Conservation (phyloP, 352 stramenopile genomes). For the Globisporangium paroecandrum region DNA sequence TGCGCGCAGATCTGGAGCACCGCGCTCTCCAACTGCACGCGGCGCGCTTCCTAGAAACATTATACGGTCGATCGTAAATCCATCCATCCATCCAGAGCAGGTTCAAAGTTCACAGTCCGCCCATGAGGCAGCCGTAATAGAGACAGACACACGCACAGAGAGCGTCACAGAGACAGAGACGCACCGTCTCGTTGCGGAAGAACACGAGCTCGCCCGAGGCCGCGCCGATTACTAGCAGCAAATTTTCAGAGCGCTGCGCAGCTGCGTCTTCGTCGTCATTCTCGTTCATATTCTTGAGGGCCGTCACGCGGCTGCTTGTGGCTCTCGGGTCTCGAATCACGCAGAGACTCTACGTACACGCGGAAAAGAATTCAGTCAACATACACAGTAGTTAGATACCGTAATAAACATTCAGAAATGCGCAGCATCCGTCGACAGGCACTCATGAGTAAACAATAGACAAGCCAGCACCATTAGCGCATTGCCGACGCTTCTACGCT, state of each 20-base stretch:
- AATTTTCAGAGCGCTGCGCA: slow-evolving; percentile 12
- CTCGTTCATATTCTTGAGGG: not conserved
- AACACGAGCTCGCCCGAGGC: slow-evolving; percentile 44
- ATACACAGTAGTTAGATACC: not conserved
- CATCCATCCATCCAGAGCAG: not conserved
- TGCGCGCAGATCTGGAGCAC: slow-evolving; percentile 35
- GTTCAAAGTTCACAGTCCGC: not conserved
- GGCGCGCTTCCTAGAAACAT: slow-evolving; percentile 37
- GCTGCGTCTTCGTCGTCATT: slow-evolving; percentile 12
- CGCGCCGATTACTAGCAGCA: slow-evolving; percentile 38
- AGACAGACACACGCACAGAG: not conserved
- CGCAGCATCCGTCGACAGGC: not conserved
- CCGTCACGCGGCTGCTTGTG: not conserved
- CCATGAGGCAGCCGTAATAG: not conserved
- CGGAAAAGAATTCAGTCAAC: not conserved
- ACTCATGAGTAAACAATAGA: not conserved
- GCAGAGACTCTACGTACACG: slow-evolving; percentile 21
- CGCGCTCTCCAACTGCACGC: slow-evolving; percentile 42
- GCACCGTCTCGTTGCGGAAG: slow-evolving; percentile 34
- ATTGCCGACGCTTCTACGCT: not conserved
- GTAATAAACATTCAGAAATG: not conserved
- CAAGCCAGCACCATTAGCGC: slow-evolving; percentile 1
- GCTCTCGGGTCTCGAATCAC: slow-evolving; percentile 6
- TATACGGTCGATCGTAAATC: slow-evolving; percentile 2
- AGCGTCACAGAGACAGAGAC: not conserved